Evolutionary conservation across 108 stramenopile genomes (phyloP).

Genomic region (Stephanodiscus triporus): DNA sequence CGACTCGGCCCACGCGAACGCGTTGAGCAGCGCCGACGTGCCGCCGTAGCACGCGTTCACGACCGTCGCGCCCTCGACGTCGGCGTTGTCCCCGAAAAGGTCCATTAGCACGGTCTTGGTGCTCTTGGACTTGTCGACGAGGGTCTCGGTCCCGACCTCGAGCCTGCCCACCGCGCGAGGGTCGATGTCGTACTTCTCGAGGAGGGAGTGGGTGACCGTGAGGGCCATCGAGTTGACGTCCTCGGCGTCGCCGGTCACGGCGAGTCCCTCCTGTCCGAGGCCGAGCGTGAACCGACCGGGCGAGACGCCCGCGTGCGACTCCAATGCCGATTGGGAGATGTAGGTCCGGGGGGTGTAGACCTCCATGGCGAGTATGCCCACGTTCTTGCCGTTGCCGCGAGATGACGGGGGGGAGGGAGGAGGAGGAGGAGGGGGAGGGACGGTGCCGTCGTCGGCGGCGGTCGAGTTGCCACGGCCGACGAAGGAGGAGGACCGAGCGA

Average conservation of each 20-base stretch:
- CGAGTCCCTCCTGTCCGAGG: slow-evolving; percentile 95
- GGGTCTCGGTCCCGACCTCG: slow-evolving; percentile 96
- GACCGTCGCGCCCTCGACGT: slow-evolving; percentile 96
- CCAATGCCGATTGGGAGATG: slow-evolving; percentile 88
- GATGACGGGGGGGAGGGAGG: neutral
- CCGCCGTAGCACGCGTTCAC: slow-evolving; percentile 99
- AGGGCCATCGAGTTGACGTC: slow-evolving; percentile 94
- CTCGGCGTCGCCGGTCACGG: slow-evolving; percentile 90
- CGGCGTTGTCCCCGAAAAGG: slow-evolving; percentile 86
- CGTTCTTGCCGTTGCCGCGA: slow-evolving; percentile 67
- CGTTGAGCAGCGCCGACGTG: slow-evolving; percentile 95
- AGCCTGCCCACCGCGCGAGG: slow-evolving; percentile 82
- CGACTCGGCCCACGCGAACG: slow-evolving; percentile 90
- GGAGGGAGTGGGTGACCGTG: slow-evolving; percentile 89
- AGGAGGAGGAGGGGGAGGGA: slow-evolving; percentile 4
- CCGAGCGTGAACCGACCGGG: slow-evolving; percentile 94
- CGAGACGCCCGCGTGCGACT: slow-evolving; percentile 87
- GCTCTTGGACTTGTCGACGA: slow-evolving; percentile 96
- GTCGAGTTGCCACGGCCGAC: neutral
- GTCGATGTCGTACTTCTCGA: slow-evolving; percentile 95
- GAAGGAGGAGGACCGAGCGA: slow-evolving; percentile 30
- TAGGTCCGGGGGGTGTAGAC: slow-evolving; percentile 95
- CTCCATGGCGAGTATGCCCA: slow-evolving; percentile 96
- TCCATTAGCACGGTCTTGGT: slow-evolving; percentile 96
- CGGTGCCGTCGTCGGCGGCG: neutral